These are phyloP conservation scores for Phalaenopsis hybrid DNA, from an alignment of 116 monocot genomes.

Conservation along the genomic window DNA sequence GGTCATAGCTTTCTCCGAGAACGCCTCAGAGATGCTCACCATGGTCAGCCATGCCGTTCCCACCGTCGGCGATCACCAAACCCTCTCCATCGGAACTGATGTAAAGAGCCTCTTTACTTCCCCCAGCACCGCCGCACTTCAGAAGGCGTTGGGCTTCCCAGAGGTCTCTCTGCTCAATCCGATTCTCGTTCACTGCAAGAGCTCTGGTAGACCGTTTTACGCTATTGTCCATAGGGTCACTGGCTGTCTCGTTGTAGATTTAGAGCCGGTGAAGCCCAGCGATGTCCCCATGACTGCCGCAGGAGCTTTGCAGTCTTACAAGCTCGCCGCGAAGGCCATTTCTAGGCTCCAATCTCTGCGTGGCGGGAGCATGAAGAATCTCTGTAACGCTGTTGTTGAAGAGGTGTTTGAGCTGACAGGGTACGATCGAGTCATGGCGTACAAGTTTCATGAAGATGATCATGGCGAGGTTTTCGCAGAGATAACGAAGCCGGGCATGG, in stretches of 20 bases:
- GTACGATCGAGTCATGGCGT: constrained; percentile 85
- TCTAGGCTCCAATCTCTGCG: constrained; percentile 56
- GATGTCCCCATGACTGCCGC: constrained; percentile 69
- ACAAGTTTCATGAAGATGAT: constrained; percentile 92
- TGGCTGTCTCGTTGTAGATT: constrained; percentile 53
- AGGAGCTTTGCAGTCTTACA: constrained; percentile 79
- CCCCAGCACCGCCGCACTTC: constrained; percentile 47
- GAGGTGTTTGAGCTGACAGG: constrained; percentile 88
- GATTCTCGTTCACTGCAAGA: constrained; percentile 68
- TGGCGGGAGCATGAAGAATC: constrained; percentile 49
- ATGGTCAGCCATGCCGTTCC: constrained; percentile 61
- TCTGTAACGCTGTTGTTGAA: constrained; percentile 46
- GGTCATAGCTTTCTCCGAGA: constrained; percentile 68
- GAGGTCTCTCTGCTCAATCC: constrained; percentile 78
- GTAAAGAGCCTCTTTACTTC: constrained; percentile 44
- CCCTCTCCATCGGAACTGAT: constrained; percentile 58
- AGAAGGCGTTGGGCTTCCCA: constrained; percentile 51
- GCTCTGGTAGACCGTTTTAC: constrained; percentile 74
- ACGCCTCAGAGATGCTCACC: constrained; percentile 87
- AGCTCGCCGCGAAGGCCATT: constrained; percentile 79
- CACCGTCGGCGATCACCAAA: constrained; percentile 37
- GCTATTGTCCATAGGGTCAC: constrained; percentile 66
- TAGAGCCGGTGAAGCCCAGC: constrained; percentile 70
- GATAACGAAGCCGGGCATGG: constrained; percentile 59
- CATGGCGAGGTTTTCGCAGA: constrained; percentile 78